Evolutionary conservation across 352 stramenopile species (phyloP), one percentile per base, ranked within the genome.

Genomic region (Pythium oligandrum): DNA sequence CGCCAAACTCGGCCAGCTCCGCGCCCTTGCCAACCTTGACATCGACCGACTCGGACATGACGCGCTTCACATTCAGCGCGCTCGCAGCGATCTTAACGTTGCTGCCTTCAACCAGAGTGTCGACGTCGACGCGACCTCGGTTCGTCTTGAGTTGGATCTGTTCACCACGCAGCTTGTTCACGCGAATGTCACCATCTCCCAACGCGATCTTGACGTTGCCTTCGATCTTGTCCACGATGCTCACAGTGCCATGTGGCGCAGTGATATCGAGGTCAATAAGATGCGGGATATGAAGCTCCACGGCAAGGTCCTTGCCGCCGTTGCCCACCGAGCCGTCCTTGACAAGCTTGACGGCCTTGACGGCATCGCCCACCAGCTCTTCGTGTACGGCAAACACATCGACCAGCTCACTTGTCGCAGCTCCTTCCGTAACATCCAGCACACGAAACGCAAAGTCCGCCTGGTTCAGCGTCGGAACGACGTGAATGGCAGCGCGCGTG

Each of bases 141-240:
- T 88, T 90, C 10, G 79, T 85, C 64, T 83, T 86, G 6, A 93
- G 53, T 12, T 57, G 73, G 33, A 93, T 65, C 6, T 61, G 59
- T 37, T 64, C 63, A 17, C 83, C 83, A 9, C 83, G 78, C 33
- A 88, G 52, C 57, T 93, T 93, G 66, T 86, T 57, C 10, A 78
- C 64, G 7, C 30, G 7, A 17, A 93, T 75, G 43, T 88, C 63
- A 10, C 83, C 83, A n/a, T 69, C 61, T 26, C 74, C 70, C 1
- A 89, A 37, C 4, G 72, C 56, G n/a, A 93, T 59, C 48, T 75
- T 79, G 6, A 88, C 75, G 52, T 93, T 65, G 32, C 79, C 83
- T 57, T 93, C 83, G 2, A 93, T 57, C 53, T 90, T 90, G 55
- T 88, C 75, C 6, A 57, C 53, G 8, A 93, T 17, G 3, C 12